Evolutionary conservation across 2,329 filamentous ascomycete genomes (phyloP), one percentile per base, ranked within the genome.

Genomic region (Coniochaeta sp.): DNA sequence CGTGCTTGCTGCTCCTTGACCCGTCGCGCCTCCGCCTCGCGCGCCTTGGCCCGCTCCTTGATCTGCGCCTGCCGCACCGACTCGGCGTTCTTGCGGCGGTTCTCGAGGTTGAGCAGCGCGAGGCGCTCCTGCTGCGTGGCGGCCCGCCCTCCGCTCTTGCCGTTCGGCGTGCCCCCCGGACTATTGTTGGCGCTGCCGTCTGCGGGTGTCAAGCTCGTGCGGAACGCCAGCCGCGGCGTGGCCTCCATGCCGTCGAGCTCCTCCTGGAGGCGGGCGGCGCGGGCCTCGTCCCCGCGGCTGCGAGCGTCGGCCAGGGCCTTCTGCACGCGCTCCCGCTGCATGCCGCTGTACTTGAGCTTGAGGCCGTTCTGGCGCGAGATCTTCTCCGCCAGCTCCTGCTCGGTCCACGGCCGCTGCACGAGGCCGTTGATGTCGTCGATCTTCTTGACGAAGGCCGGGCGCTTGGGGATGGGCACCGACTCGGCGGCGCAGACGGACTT

Each of bases 31-130:
- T 86, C 85, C 52, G 80, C 81, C 72, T 83, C 83, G 64, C 83
- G 84, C 67, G 79, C 79, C 65, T 81, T 81, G 57, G 83, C 83
- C 66, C 87, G 84, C 75, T 99, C 95, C 66, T 89, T 88, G 60
- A 96, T 80, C 71, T 97, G 90, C 0, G 93, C 93, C 72, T 90
- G 90, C 62, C 93, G 90, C n/a, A 98, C 89, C 55, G 90, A 88
- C 71, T 96, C 90, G n/a, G 85, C 83, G 69, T 97, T 97, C 66
- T 88, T 83, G 61, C 88, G 86, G 63, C 93, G 88, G 74, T 96
- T 97, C 69, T 89, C 86, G 30, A 85, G 81, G 74, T 99, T 99
- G 65, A 96, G 81, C 68, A 89, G 84, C 0, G 90, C 90, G 26
- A 98, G 82, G 30, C 90, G 88, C 64, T 96, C 91, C 72, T 93